Percentiles rank a stretch among this genome's conserved stretches.
Evolutionary conservation across 352 stramenopile species (phyloP).

Genomic region (Phytophthora litchii): DNA sequence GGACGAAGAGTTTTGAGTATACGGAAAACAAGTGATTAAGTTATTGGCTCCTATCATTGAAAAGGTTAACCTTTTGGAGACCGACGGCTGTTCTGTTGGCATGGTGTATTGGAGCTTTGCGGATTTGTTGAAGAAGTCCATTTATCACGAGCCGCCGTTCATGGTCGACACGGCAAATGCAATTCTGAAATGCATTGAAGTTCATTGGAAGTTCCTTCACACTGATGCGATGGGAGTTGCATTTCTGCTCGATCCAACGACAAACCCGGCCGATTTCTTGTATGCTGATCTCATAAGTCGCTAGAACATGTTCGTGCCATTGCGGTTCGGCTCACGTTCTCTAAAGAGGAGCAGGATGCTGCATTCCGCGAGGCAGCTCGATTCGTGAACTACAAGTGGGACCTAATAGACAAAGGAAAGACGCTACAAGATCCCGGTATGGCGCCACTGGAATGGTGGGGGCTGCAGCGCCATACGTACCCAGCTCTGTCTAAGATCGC

Average conservation of each 20-base stretch:
- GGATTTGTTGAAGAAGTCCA: conserved; percentile 2
- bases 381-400: conserved; percentile 7
- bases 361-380: conserved; percentile 1
- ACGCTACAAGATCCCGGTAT: background rate
- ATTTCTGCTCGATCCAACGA: conserved; percentile 18
- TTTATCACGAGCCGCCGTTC: background rate
- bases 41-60: conserved; percentile 12
- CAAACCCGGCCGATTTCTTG: conserved; percentile 6
- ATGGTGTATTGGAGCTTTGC: conserved; percentile 8
- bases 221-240: conserved; percentile 13
- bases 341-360: background rate
- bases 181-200: background rate
- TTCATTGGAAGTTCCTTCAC: conserved; percentile 15
- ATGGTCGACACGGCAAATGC: background rate
- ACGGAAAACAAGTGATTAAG: conserved; percentile 3
- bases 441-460: conserved; percentile 10
- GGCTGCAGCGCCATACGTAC: background rate
- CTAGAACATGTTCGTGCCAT: background rate
- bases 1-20: background rate
- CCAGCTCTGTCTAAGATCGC: conserved; percentile 7
- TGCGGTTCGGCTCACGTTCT: background rate
- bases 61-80: conserved; percentile 8
- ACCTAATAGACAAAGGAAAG: background rate
- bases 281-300: background rate
- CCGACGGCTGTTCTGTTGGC: background rate